Conservation (phyloP, 139 green algal genomes). For the Chlorella sp. region DNA sequence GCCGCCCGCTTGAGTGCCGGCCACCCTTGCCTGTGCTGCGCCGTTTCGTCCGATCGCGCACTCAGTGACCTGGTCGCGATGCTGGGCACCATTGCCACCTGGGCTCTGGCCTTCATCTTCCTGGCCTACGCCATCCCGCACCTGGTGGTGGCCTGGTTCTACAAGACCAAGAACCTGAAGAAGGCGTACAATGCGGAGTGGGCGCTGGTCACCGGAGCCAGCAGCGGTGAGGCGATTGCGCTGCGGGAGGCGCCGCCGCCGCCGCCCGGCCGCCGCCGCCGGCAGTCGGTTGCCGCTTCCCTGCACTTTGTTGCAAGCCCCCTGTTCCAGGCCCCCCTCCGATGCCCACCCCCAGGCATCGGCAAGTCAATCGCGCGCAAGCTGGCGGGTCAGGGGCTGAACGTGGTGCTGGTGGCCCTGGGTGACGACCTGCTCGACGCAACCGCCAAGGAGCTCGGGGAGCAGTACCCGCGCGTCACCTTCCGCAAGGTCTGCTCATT, state of each 20-base stretch:
- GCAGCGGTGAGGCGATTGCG: constrained; percentile 67
- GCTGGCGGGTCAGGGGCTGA: constrained; percentile 86
- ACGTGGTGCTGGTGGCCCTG: constrained; percentile 91
- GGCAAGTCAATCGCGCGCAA: constrained; percentile 86
- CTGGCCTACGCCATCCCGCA: constrained; percentile 75
- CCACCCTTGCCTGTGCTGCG: no score
- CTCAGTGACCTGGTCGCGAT: not conserved
- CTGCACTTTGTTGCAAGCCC: not conserved
- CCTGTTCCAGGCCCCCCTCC: not conserved
- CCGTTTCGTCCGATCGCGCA: no score
- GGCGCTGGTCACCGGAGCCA: constrained; percentile 92
- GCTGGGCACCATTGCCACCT: constrained; percentile 28
- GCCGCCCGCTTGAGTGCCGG: no score
- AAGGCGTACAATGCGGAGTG: constrained; percentile 88
- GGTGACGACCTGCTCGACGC: constrained; percentile 78
- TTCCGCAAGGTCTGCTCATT: constrained; percentile 81
- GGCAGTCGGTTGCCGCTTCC: not conserved
- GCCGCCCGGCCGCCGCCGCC: not conserved
- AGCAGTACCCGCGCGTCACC: constrained; percentile 64
- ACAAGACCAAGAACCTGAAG: constrained; percentile 86
- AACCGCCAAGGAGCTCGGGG: constrained; percentile 73
- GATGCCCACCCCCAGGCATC: constrained; percentile 75
- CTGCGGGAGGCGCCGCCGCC: not conserved
- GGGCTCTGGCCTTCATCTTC: constrained; percentile 43
- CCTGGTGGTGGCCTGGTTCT: constrained; percentile 65